Percentiles rank a stretch among this genome's conserved stretches.
These are phyloP conservation scores for Pseudocercospora fuligena DNA, from an alignment of 2,329 filamentous ascomycete genomes.

Conservation along the genomic window DNA sequence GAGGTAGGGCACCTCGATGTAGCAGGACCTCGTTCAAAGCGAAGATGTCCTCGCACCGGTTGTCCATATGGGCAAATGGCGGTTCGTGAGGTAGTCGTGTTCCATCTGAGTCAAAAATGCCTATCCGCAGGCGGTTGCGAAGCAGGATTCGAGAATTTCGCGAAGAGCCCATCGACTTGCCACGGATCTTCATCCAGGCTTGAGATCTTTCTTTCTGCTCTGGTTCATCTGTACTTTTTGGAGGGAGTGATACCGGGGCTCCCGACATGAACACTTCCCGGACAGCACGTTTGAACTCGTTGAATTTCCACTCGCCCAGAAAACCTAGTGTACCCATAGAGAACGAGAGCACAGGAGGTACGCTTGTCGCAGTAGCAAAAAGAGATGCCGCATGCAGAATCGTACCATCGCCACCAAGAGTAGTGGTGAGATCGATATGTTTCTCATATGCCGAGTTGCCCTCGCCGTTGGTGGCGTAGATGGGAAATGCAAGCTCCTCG, in stretches of 20 bases:
- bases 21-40: conserved; percentile 96
- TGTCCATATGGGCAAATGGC: conserved; percentile 39
- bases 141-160: conserved; percentile 81
- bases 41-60: conserved; percentile 55
- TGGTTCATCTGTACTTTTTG: conserved; percentile 31
- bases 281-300: conserved; percentile 89
- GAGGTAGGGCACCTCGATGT: conserved; percentile 86
- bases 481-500: conserved; percentile 70
- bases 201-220: conserved; percentile 24
- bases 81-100: conserved; percentile 47
- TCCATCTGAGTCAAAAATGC: conserved; percentile 75
- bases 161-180: conserved; percentile 77
- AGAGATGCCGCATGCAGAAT: conserved; percentile 84
- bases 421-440: conserved; percentile 87
- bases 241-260: conserved; percentile 43
- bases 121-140: conserved; percentile 83
- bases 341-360: conserved; percentile 91
- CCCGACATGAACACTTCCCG: conserved; percentile 89
- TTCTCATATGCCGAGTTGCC: conserved; percentile 65
- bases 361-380: conserved; percentile 78
- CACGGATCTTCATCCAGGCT: conserved; percentile 74
- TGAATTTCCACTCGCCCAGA: conserved; percentile 94
- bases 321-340: conserved; percentile 97
- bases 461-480: conserved; percentile 58
- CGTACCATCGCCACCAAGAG: conserved; percentile 90